Evolutionary conservation across 2,329 filamentous ascomycete genomes (phyloP).

Genomic region (Phyllosticta paracitricarpa): DNA sequence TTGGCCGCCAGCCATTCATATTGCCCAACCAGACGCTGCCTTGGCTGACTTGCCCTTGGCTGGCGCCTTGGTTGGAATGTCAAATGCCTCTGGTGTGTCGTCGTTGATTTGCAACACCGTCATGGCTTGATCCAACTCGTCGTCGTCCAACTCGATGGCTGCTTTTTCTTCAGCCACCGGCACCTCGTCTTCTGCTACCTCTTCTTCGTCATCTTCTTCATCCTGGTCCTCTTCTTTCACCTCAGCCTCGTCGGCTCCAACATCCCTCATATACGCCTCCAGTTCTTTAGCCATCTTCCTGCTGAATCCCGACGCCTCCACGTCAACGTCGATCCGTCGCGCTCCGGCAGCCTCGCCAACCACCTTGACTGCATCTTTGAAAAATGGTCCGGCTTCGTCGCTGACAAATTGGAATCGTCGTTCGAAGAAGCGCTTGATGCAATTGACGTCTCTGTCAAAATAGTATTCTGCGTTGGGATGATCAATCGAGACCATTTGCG

Average conservation of each 20-base stretch:
- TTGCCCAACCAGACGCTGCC: constrained; percentile 10
- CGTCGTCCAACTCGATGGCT: constrained; percentile 4
- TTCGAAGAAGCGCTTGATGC: constrained; percentile 89
- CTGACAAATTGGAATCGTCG: constrained; percentile 79
- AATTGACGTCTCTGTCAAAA: constrained; percentile 91
- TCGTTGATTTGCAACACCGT: constrained; percentile 29
- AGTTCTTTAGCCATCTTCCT: constrained; percentile 95
- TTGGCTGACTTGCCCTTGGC: constrained; percentile 9
- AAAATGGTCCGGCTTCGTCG: constrained; percentile 75
- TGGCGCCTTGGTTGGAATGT: neutral
- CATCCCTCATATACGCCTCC: constrained; percentile 75
- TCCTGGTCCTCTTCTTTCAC: constrained; percentile 11
- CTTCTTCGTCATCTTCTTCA: constrained; percentile 10
- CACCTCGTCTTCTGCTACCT: neutral
- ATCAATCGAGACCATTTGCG: constrained; percentile 94
- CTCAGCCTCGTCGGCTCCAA: constrained; percentile 44
- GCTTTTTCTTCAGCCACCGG: neutral
- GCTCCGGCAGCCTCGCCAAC: constrained; percentile 48
- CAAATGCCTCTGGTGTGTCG: constrained; percentile 16
- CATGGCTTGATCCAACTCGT: constrained; percentile 15
- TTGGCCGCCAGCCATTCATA: constrained; percentile 8
- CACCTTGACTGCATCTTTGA: constrained; percentile 69
- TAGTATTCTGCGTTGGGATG: constrained; percentile 93
- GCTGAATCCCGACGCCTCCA: constrained; percentile 89
- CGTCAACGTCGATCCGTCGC: constrained; percentile 65